Evolutionary conservation across 2,329 filamentous ascomycete species (phyloP), one percentile per base, ranked within the genome.

Genomic region (Coniella vitis): DNA sequence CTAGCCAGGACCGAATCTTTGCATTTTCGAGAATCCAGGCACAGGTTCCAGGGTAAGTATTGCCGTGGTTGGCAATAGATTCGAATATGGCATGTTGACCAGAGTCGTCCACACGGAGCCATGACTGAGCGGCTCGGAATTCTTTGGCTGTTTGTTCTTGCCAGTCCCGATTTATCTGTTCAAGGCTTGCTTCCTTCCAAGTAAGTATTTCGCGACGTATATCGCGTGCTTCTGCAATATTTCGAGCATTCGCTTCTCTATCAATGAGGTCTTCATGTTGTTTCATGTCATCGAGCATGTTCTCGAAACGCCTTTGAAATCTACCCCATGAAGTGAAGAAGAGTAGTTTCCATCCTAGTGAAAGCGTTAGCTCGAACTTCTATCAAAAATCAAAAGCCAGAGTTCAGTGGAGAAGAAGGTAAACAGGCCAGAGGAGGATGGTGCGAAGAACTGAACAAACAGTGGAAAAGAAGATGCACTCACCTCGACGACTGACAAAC

Each of bases 261-360:
- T 69, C 65, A 4, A 69, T 54, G 1, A 69, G 47, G 0, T 48
- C 17, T 25, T 57, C 63, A 5, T 69, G 63, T 0, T 38, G 42
- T 7, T 63, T 55, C 21, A 69, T 21, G 12, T 68, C 58, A 2
- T 64, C 62, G 2, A 69, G 17, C 3, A 69, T 67, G 10, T 51
- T 51, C 3, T 60, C 53, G 7, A 69, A 69, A 0, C 56, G 58
- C 1, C 63, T 49, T 25, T 67, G 54, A n/a, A 70, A 69, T 0
- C 66, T 62, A 0, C 65, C 64, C 65, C 66, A 69, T 0, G 66
- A 66, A 0, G 63, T 65, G 0, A 59, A 31, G 13, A 69, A 70
- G 1, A 69, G 48, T 0, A 64, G 2, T 19, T 56, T 60, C 67
- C 67, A 70, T 2, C 60, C 65, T 69, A 43, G 31, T 64, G 61